Conservation (phyloP, 257 asterid species). For the Jacaranda copaia region DNA sequence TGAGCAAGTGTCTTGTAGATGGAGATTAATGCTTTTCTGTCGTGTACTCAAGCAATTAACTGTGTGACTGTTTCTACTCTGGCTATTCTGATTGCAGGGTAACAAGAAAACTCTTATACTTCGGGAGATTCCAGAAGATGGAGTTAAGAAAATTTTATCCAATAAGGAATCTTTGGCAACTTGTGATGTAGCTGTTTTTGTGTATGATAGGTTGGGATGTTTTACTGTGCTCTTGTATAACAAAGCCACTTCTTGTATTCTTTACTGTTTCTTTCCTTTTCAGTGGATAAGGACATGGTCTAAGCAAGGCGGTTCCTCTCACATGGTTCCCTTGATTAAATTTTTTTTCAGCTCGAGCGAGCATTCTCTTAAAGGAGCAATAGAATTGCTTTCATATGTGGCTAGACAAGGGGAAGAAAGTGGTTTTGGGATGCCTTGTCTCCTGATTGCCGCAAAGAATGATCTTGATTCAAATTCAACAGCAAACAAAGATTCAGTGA, state of each 20-base stretch:
- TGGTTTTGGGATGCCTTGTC: constrained; percentile 85
- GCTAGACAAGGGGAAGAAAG: constrained; percentile 84
- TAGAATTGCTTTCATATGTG: constrained; percentile 73
- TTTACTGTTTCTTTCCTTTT: background rate
- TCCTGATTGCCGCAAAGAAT: constrained; percentile 89
- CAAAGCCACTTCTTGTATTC: background rate
- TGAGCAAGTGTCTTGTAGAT: constrained; percentile 20
- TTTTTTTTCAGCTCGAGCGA: constrained; percentile 71
- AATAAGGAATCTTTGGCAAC: constrained; percentile 77
- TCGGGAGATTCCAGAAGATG: constrained; percentile 91
- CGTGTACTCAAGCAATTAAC: constrained; percentile 15
- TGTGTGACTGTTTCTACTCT: constrained; percentile 11
- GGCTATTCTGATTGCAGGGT: constrained; percentile 65
- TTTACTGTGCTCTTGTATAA: constrained; percentile 21
- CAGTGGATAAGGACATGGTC: constrained; percentile 19
- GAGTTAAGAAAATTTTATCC: constrained; percentile 64
- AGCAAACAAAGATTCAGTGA: constrained; percentile 72
- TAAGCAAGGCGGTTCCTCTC: constrained; percentile 26
- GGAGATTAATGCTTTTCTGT: constrained; percentile 22
- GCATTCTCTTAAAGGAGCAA: constrained; percentile 73
- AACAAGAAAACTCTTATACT: constrained; percentile 77
- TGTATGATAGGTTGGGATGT: constrained; percentile 82
- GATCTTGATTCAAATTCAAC: constrained; percentile 70
- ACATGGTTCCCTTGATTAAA: constrained; percentile 26
- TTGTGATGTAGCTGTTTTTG: constrained; percentile 90